phyloP scores from a whole-genome alignment of 345 rosid species.

The Ceriops decandra region DNA sequence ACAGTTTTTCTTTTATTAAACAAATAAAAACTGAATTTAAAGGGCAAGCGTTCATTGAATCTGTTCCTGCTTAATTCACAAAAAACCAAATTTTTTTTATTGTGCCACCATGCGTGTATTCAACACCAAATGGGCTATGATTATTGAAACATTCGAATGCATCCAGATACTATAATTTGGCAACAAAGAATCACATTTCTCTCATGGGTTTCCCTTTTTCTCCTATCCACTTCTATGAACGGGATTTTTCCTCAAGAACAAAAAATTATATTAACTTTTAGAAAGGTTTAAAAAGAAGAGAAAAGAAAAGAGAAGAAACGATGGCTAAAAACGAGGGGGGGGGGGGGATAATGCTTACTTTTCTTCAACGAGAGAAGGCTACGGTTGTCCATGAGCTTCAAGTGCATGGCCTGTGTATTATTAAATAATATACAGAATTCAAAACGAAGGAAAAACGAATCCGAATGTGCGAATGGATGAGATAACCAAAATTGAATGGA shows the following conservation, averaged over 20 bases:
- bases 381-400: slow-evolving; percentile 37
- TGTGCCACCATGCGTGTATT: too few relatives aligned
- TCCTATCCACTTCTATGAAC: too few relatives aligned
- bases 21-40: too few relatives aligned
- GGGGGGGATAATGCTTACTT: slow-evolving; percentile 23
- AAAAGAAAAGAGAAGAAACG: neutral
- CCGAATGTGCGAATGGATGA: neutral
- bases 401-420: slow-evolving; percentile 45
- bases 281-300: neutral
- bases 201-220: too few relatives aligned
- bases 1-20: too few relatives aligned
- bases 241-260: too few relatives aligned
- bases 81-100: too few relatives aligned
- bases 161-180: too few relatives aligned
- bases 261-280: neutral
- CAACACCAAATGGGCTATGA: too few relatives aligned
- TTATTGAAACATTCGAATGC: too few relatives aligned
- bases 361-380: slow-evolving; percentile 60
- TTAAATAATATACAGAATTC: neutral
- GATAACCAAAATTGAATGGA: neutral
- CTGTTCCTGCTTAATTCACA: too few relatives aligned
- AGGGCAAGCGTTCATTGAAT: too few relatives aligned
- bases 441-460: neutral
- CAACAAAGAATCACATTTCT: neutral
- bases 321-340: neutral